Percentiles rank a stretch among this genome's conserved stretches.
These are phyloP conservation scores for Acacia concinna DNA, from an alignment of 331 rosid species.

Conservation along the genomic window DNA sequence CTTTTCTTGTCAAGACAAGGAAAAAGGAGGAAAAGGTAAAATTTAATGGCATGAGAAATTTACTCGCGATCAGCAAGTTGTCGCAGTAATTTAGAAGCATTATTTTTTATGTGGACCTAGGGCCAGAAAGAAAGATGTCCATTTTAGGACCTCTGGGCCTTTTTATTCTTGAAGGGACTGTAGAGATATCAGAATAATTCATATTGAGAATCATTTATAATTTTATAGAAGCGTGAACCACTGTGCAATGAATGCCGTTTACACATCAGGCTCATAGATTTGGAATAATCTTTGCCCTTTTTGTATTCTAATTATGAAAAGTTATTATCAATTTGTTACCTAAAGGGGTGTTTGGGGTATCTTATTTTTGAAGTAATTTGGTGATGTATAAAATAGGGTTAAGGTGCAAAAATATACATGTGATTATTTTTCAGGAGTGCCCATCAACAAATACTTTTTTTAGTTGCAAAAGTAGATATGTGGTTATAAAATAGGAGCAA, in stretches of 20 bases:
- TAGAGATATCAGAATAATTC: constrained; percentile 42
- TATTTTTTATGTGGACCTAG: constrained; percentile 26
- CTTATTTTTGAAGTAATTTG: no score
- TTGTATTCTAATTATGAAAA: background rate
- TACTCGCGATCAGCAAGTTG: constrained; percentile 18
- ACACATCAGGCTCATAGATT: background rate
- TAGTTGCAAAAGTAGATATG: no score
- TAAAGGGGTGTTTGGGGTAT: background rate
- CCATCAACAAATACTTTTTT: no score
- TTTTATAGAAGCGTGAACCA: background rate
- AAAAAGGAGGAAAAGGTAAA: background rate
- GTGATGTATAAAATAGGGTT: no score
- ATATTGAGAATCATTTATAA: constrained; percentile 24
- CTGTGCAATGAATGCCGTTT: background rate
- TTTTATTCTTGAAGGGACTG: constrained; percentile 38
- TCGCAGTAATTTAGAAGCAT: constrained; percentile 25
- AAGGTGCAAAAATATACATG: no score
- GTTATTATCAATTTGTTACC: background rate
- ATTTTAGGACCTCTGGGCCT: constrained; percentile 34
- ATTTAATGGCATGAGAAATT: background rate
- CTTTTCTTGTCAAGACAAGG: background rate
- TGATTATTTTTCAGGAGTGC: no score
- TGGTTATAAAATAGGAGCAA: no score
- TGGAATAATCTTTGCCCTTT: background rate
- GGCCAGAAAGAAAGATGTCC: constrained; percentile 18